Evolutionary conservation across 202 grass and related monocot genomes (phyloP).

Genomic region (Panicum virgatum): DNA sequence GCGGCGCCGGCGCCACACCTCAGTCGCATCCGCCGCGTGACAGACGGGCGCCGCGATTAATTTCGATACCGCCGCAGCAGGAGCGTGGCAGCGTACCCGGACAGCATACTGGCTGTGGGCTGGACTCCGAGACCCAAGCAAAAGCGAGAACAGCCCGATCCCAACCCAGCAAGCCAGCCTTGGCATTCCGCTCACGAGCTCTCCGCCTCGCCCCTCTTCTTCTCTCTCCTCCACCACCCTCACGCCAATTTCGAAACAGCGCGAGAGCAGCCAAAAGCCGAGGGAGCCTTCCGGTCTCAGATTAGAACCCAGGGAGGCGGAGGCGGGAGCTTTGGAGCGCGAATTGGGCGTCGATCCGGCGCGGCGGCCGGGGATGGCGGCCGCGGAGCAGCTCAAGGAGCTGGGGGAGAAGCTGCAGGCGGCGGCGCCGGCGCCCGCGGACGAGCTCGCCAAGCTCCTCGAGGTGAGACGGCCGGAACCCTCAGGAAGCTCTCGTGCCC

Average conservation of each 20-base stretch:
- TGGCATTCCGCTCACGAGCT: constrained; percentile 44
- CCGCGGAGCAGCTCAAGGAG: constrained; percentile 78
- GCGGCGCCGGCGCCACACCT: neutral
- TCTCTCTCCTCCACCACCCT: neutral
- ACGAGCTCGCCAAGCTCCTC: constrained; percentile 71
- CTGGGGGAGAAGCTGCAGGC: constrained; percentile 83
- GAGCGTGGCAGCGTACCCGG: neutral
- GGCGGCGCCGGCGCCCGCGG: constrained; percentile 48
- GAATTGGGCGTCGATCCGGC: constrained; percentile 43
- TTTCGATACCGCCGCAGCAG: neutral
- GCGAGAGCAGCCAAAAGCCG: constrained; percentile 32
- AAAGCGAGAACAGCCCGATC: neutral
- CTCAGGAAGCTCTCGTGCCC: neutral
- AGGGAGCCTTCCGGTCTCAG: constrained; percentile 18
- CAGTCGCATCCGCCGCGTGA: neutral
- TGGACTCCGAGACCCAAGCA: neutral
- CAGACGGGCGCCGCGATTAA: neutral
- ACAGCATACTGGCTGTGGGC: neutral
- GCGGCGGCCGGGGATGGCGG: constrained; percentile 43
- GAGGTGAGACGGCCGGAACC: constrained; percentile 39
- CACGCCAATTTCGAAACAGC: constrained; percentile 71
- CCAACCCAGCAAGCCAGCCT: neutral
- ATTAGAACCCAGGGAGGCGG: constrained; percentile 25
- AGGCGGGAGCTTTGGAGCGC: constrained; percentile 37
- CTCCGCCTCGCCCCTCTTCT: constrained; percentile 19